phyloP scores from a whole-genome alignment of 805 yeast species.

The Candida ulmi region DNA sequence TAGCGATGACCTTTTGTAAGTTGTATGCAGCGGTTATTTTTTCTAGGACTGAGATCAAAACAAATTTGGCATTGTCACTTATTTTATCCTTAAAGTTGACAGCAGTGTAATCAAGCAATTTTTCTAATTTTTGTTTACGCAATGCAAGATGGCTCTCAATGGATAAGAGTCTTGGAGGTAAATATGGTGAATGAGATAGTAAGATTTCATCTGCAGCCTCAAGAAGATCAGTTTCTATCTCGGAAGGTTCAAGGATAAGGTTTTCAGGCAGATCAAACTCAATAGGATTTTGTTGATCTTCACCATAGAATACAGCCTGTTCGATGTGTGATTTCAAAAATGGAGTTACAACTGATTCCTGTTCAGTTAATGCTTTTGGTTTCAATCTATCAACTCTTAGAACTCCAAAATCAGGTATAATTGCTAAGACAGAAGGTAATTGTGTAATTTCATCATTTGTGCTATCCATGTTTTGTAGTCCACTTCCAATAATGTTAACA shows the following conservation, averaged over 20 bases:
- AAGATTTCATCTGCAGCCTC: conserved; percentile 52
- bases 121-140: conserved; percentile 40
- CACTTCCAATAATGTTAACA: conserved; percentile 53
- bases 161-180: conserved; percentile 49
- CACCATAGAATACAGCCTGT: conserved; percentile 72
- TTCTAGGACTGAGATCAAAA: conserved; percentile 34
- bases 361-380: conserved; percentile 13
- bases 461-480: conserved; percentile 37
- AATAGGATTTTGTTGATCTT: conserved; percentile 37
- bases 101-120: conserved; percentile 39
- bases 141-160: conserved; percentile 44
- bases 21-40: conserved; percentile 39
- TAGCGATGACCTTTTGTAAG: conserved; percentile 7
- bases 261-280: conserved; percentile 41
- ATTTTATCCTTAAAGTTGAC: conserved; percentile 38
- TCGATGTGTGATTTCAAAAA: conserved; percentile 70
- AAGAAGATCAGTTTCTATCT: conserved; percentile 46
- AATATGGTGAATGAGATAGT: conserved; percentile 46
- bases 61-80: conserved; percentile 30
- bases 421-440: conserved; percentile 40
- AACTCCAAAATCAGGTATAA: conserved; percentile 57
- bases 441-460: conserved; percentile 19
- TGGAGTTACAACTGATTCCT: conserved; percentile 18
- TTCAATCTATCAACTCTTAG: conserved; percentile 47
- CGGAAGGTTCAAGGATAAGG: conserved; percentile 37